Conservation (phyloP, 768 basidiomycete genomes). For the Phanerochaete carnosa region DNA sequence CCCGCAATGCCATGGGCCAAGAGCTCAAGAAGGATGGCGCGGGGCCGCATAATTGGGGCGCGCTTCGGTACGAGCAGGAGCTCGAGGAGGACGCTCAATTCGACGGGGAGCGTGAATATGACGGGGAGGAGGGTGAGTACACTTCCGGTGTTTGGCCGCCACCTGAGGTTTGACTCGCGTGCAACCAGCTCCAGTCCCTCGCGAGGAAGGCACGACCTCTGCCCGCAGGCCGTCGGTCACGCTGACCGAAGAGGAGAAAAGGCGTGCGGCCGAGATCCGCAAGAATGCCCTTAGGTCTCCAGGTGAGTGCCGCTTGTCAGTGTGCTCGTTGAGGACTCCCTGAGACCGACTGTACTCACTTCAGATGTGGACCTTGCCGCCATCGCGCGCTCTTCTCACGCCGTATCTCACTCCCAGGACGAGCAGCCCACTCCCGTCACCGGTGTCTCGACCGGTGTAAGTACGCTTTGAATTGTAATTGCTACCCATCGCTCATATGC, state of each 20-base stretch:
- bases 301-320: slow-evolving; percentile 35
- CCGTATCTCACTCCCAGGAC: slow-evolving; percentile 56
- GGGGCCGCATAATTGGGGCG: slow-evolving; percentile 87
- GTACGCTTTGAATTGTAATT: background rate
- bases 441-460: slow-evolving; percentile 2
- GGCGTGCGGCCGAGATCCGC: slow-evolving; percentile 63
- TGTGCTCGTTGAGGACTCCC: background rate
- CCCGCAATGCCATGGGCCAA: slow-evolving; percentile 72
- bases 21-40: slow-evolving; percentile 75
- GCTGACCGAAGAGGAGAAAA: slow-evolving; percentile 61
- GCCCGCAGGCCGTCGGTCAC: slow-evolving; percentile 37
- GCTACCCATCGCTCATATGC: background rate
- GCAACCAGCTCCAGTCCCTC: background rate
- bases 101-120: slow-evolving; percentile 53
- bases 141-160: slow-evolving; percentile 5
- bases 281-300: slow-evolving; percentile 67
- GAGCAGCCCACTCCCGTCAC: slow-evolving; percentile 24
- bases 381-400: slow-evolving; percentile 82
- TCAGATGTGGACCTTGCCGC: slow-evolving; percentile 58
- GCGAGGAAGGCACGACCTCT: background rate
- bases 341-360: background rate
- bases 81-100: slow-evolving; percentile 54
- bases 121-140: slow-evolving; percentile 23
- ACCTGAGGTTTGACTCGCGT: background rate
- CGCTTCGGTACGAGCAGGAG: slow-evolving; percentile 56